Conservation (phyloP, 2,329 filamentous ascomycete species). For the Ophiosphaerella herpotricha region DNA sequence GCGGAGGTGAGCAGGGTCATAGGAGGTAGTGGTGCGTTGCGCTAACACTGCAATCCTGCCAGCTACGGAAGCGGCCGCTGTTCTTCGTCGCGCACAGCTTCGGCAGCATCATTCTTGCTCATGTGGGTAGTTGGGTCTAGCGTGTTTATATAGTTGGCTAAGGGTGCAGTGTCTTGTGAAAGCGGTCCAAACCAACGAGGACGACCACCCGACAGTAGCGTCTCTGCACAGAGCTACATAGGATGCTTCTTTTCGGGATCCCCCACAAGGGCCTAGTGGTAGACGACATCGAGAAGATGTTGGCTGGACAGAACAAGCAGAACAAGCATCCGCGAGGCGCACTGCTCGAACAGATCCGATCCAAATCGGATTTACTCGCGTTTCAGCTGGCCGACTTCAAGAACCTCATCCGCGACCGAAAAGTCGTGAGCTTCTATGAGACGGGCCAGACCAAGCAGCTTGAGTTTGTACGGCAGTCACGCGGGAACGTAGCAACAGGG, state of each 20-base stretch:
- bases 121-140: no score
- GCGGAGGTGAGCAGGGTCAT: background rate
- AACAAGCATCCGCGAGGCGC: no score
- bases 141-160: no score
- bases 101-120: background rate
- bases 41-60: no score
- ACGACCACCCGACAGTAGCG: background rate
- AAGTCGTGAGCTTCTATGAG: conserved; percentile 7
- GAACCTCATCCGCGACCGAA: background rate
- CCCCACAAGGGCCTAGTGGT: conserved; percentile 14
- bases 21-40: no score
- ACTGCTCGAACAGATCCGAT: no score
- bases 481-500: no score
- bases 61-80: conserved; percentile 3
- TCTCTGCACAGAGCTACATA: conserved; percentile 14
- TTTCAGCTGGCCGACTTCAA: background rate
- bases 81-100: background rate
- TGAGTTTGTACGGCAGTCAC: conserved; percentile 11
- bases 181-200: background rate
- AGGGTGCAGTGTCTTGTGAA: background rate
- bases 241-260: conserved; percentile 15
- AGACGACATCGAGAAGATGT: conserved; percentile 11
- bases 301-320: no score
- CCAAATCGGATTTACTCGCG: no score
- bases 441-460: conserved; percentile 26